Conservation (phyloP, 805 yeast genomes). For the Metschnikowia dekortorum region DNA sequence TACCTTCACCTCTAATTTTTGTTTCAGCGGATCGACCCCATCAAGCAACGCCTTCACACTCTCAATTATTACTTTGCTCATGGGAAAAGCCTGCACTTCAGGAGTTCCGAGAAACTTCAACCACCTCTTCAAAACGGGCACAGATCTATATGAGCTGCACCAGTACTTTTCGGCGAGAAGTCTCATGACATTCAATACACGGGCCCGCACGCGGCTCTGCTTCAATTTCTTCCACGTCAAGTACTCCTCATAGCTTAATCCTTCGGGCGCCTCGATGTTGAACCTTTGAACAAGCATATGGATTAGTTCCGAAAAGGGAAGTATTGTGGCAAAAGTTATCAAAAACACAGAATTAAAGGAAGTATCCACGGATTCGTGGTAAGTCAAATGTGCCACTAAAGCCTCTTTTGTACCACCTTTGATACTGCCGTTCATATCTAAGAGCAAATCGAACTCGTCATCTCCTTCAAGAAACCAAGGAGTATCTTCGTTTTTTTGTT, state of each 20-base stretch:
- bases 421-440: constrained; percentile 65
- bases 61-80: constrained; percentile 25
- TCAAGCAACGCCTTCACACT: constrained; percentile 23
- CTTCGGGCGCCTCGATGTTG: constrained; percentile 78
- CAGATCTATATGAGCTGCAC: constrained; percentile 56
- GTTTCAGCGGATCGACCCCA: constrained; percentile 22
- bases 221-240: constrained; percentile 71
- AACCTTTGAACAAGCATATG: constrained; percentile 59
- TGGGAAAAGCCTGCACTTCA: constrained; percentile 22
- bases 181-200: constrained; percentile 65
- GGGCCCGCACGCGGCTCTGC: constrained; percentile 58
- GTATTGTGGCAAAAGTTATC: constrained; percentile 71
- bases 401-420: constrained; percentile 84
- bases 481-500: constrained; percentile 35
- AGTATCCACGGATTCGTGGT: constrained; percentile 60
- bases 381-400: constrained; percentile 73
- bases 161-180: constrained; percentile 66
- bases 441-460: constrained; percentile 50
- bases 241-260: constrained; percentile 77
- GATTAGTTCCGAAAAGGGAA: constrained; percentile 60
- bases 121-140: constrained; percentile 36
- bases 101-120: constrained; percentile 21
- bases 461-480: constrained; percentile 77
- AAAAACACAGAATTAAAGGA: constrained; percentile 66
- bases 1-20: background rate